These are phyloP conservation scores for Rubia tinctorum DNA, from an alignment of 305 asterid species.

Conservation along the genomic window DNA sequence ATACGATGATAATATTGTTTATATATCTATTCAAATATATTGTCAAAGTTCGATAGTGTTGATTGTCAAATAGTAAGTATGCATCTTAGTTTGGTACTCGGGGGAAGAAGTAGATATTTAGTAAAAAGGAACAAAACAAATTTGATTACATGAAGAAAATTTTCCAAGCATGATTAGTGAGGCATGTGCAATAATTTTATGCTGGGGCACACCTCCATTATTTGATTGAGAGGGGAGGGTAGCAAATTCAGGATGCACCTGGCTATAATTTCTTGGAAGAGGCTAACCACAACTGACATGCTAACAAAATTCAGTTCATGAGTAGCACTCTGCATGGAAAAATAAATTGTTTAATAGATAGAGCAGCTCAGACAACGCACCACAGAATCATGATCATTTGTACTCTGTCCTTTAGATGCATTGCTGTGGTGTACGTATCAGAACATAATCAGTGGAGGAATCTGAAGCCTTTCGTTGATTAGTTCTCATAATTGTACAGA, in stretches of 20 bases:
- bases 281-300: conserved; percentile 21
- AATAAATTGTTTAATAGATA: background rate
- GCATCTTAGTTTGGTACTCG: no score
- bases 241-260: background rate
- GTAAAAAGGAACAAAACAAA: background rate
- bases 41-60: no score
- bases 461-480: conserved; percentile 16
- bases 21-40: no score
- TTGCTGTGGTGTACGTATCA: background rate
- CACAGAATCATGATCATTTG: background rate
- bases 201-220: conserved; percentile 19
- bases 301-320: conserved; percentile 13
- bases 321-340: conserved; percentile 8
- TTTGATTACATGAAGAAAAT: background rate
- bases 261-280: background rate
- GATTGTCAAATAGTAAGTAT: no score
- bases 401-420: conserved; percentile 2
- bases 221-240: conserved; percentile 15
- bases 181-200: conserved; percentile 28
- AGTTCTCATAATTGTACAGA: conserved; percentile 16
- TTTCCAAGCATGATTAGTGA: conserved; percentile 7
- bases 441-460: conserved; percentile 11
- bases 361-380: background rate
- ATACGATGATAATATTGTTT: no score
- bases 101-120: background rate